Conservation (phyloP, 345 rosid species). For the Eucalyptus coolabah region DNA sequence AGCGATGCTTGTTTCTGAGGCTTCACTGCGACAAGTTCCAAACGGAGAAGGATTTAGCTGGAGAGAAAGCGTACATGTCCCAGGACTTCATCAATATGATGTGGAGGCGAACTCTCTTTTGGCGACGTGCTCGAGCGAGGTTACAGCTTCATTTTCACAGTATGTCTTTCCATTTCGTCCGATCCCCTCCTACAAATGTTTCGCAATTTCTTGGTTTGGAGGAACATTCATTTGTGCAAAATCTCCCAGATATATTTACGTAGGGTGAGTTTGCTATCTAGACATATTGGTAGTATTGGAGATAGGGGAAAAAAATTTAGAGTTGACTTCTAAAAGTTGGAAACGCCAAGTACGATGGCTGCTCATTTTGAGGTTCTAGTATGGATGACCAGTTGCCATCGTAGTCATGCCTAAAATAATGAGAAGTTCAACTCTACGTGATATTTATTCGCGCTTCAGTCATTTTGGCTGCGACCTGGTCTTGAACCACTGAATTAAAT, state of each 20-base stretch:
- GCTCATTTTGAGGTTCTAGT: neutral
- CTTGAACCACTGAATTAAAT: neutral
- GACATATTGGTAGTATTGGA: neutral
- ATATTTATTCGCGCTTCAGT: neutral
- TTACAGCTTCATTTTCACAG: slow-evolving; percentile 62
- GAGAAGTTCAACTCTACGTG: neutral
- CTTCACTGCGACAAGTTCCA: slow-evolving; percentile 59
- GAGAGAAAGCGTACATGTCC: slow-evolving; percentile 62
- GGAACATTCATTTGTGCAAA: neutral
- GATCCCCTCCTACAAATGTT: neutral
- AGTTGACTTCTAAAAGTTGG: neutral
- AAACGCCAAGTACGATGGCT: neutral
- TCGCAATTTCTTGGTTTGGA: neutral
- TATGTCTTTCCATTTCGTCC: neutral
- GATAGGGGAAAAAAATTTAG: neutral
- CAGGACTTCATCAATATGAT: slow-evolving; percentile 62
- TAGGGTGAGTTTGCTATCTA: neutral
- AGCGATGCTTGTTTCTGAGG: slow-evolving; percentile 47
- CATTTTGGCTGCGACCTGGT: neutral
- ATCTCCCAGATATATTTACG: neutral
- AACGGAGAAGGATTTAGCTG: slow-evolving; percentile 22
- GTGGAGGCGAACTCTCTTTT: slow-evolving; percentile 73
- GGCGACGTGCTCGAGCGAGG: slow-evolving; percentile 52
- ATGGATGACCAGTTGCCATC: neutral
- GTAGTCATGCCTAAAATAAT: neutral